Base-by-base conservation (phyloP, 2,329 filamentous ascomycete genomes). In the Lachnellula subtilissima region DNA sequence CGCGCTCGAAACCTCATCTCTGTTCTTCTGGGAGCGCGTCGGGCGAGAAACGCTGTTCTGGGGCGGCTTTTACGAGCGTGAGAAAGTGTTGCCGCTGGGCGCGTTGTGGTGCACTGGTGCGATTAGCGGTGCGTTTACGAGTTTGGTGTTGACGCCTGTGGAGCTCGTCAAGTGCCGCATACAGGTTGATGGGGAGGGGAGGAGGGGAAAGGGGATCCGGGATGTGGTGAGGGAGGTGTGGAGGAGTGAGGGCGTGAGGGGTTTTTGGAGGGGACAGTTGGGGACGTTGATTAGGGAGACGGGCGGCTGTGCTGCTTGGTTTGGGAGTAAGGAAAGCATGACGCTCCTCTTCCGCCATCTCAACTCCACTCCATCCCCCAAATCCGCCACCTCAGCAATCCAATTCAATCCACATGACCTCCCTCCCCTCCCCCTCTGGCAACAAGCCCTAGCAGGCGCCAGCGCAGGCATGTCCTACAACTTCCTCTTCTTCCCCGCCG, bases 151-250 rank as follows among this genome's bases (percentile, higher is more conserved):
- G 59, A 99, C 94, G 0, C 94, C 94, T 0, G 91, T 99, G 63
- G 94, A 99, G 75, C 83, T 99, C 52, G 89, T 99, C 70, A 99
- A 99, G 75, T 99, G 94, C 81, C 95, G 94, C 74, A 96, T 99
- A 75, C 94, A 99, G 72, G 92, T 93, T 32, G 28, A 32, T 6
- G 70, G 75, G 1, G 73, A 75, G 23, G 77, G 76, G 22, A 70
- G 69, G 23, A 68, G 67, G 2, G 71, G 71, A 3, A 76, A 75
- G 12, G 74, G 80, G 3, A 79, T 88, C 5, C 81, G 82, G 12
- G 74, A 82, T 5, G 85, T 97, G 43, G 88, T 97, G 45, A 78
- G 80, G 25, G 84, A 91, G 28, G 84, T 97, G 8, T 96, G 91
- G 68, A 85, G 84, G 8, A 85, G 91, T 64, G 86, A 96, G 62